Conservation (phyloP, 257 asterid genomes). For the Jaltomata sinuosa region DNA sequence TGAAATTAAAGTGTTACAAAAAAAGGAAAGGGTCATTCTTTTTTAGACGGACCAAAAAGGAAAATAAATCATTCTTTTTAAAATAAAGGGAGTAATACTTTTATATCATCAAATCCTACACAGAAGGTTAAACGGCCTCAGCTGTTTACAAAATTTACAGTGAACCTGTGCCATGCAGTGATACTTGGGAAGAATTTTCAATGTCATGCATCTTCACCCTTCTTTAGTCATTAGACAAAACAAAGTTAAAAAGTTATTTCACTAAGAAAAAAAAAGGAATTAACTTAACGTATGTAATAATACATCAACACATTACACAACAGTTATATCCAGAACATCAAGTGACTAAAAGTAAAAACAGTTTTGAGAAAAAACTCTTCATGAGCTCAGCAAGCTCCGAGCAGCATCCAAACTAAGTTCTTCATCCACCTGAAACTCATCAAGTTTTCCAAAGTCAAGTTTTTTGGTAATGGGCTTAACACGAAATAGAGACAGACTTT, state of each 20-base stretch:
- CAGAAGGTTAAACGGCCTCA: too few relatives aligned
- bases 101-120: too few relatives aligned
- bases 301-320: neutral
- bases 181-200: neutral
- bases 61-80: too few relatives aligned
- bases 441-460: neutral
- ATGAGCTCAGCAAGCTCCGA: constrained; percentile 29
- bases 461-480: neutral
- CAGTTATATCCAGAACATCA: neutral
- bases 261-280: neutral
- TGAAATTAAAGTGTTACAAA: too few relatives aligned
- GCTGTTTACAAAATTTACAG: neutral
- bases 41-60: too few relatives aligned
- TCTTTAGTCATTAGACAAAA: neutral
- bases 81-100: too few relatives aligned
- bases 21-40: too few relatives aligned
- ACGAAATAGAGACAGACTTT: neutral
- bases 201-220: neutral
- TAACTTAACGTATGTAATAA: neutral
- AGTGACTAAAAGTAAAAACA: neutral
- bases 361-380: neutral
- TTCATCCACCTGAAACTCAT: constrained; percentile 50
- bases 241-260: neutral
- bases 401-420: constrained; percentile 61
- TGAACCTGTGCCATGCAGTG: neutral